Conservation (phyloP, 2,329 filamentous ascomycete genomes). For the Alternaria arbusti region DNA sequence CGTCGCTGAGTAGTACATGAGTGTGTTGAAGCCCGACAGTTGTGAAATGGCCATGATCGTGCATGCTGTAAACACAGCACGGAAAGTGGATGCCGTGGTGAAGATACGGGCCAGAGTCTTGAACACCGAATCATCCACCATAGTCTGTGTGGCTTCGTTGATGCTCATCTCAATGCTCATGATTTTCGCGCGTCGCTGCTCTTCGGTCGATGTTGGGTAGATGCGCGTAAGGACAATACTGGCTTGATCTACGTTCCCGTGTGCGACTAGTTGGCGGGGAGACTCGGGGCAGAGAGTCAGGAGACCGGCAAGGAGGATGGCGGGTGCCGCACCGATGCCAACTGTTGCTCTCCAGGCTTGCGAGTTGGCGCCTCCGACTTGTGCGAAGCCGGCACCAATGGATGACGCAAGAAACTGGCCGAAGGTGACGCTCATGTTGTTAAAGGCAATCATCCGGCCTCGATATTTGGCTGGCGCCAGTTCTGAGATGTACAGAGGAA, state of each 20-base stretch:
- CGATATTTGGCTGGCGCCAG: conserved; percentile 42
- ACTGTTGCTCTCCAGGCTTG: conserved; percentile 48
- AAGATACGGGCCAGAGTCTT: conserved; percentile 43
- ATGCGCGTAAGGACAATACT: conserved; percentile 41
- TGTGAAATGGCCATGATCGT: conserved; percentile 48
- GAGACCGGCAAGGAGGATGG: conserved; percentile 44
- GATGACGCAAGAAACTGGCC: conserved; percentile 42
- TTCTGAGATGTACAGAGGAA: conserved; percentile 40
- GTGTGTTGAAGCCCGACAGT: conserved; percentile 65
- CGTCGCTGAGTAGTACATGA: conserved; percentile 75
- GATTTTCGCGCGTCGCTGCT: conserved; percentile 36
- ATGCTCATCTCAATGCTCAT: conserved; percentile 39
- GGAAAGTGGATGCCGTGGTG: conserved; percentile 39
- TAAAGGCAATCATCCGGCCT: conserved; percentile 45
- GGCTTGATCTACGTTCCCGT: conserved; percentile 41
- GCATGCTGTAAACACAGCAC: conserved; percentile 46
- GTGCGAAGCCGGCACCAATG: conserved; percentile 43
- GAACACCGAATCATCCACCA: conserved; percentile 43
- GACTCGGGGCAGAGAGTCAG: conserved; percentile 46
- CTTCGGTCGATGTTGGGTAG: conserved; percentile 38
- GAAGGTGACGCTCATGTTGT: conserved; percentile 45
- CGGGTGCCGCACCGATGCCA: conserved; percentile 45
- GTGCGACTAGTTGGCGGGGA: conserved; percentile 48
- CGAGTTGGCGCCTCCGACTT: conserved; percentile 39
- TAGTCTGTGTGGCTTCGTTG: conserved; percentile 38